Conservation (phyloP, 768 basidiomycete genomes). For the Lyophyllum semitale region DNA sequence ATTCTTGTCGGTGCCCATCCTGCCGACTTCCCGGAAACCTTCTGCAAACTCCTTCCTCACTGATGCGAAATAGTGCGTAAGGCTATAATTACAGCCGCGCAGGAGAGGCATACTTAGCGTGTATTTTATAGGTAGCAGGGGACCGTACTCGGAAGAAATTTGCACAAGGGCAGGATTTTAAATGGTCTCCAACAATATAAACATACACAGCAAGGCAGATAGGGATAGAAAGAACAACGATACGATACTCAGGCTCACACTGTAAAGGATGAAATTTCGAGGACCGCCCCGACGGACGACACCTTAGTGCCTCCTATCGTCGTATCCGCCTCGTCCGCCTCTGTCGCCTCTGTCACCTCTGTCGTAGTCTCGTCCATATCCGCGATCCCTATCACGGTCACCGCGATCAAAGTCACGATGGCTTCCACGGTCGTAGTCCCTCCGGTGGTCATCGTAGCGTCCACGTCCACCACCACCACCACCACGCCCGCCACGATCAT, state of each 20-base stretch:
- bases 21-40: no score
- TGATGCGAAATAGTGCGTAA: no score
- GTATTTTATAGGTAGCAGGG: no score
- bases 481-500: conserved; percentile 50
- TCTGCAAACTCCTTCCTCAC: no score
- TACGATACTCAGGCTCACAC: neutral
- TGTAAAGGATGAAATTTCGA: neutral
- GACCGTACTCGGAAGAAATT: no score
- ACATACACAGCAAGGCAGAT: neutral
- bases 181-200: neutral
- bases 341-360: neutral
- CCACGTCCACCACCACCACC: conserved; percentile 38
- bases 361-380: neutral
- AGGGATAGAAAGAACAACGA: neutral
- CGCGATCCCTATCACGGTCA: conserved; percentile 45
- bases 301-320: neutral
- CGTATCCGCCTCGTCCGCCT: neutral
- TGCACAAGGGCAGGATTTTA: neutral
- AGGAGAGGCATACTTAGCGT: no score
- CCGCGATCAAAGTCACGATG: conserved; percentile 43
- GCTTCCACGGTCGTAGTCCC: conserved; percentile 35
- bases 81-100: no score
- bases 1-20: no score
- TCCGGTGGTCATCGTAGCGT: conserved; percentile 49
- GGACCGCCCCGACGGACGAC: neutral